These are phyloP conservation scores for Myochromella boudieri DNA, from an alignment of 768 basidiomycete genomes.

Conservation along the genomic window DNA sequence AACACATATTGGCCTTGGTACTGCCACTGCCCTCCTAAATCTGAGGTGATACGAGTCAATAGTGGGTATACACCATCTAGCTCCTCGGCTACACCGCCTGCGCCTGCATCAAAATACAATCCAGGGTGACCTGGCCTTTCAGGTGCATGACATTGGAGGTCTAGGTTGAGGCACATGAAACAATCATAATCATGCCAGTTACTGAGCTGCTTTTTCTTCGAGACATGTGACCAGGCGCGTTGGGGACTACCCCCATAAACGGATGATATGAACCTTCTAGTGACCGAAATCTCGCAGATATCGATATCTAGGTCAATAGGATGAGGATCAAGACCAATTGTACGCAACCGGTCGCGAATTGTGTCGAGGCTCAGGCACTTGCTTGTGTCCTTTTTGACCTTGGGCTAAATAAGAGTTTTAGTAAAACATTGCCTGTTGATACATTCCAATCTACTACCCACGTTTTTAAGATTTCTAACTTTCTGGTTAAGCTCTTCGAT, in stretches of 20 bases:
- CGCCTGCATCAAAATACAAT: not conserved
- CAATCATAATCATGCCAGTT: not conserved
- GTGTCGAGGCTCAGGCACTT: slow-evolving; percentile 7
- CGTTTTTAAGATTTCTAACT: no score
- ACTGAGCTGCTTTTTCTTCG: not conserved
- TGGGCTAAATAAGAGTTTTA: not conserved
- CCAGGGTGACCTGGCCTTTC: slow-evolving; percentile 7
- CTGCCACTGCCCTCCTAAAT: slow-evolving; percentile 27
- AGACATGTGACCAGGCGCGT: not conserved
- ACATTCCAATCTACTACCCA: no score
- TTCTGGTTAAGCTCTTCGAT: no score
- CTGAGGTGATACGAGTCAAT: slow-evolving; percentile 24
- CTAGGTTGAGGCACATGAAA: slow-evolving; percentile 3
- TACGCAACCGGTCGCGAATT: slow-evolving; percentile 11
- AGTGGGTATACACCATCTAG: slow-evolving; percentile 1
- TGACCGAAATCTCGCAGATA: slow-evolving; percentile 6
- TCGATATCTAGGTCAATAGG: slow-evolving; percentile 3
- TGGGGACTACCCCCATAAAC: slow-evolving; percentile 1
- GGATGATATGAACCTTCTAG: slow-evolving; percentile 3
- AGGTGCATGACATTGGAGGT: slow-evolving; percentile 3
- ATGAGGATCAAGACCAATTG: slow-evolving; percentile 2
- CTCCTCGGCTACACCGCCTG: not conserved
- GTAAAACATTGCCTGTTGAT: no score
- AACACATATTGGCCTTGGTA: slow-evolving; percentile 33
- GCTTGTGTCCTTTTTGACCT: not conserved